Conservation (phyloP, 164 flowering plant species). For the Vitis cinerea region DNA sequence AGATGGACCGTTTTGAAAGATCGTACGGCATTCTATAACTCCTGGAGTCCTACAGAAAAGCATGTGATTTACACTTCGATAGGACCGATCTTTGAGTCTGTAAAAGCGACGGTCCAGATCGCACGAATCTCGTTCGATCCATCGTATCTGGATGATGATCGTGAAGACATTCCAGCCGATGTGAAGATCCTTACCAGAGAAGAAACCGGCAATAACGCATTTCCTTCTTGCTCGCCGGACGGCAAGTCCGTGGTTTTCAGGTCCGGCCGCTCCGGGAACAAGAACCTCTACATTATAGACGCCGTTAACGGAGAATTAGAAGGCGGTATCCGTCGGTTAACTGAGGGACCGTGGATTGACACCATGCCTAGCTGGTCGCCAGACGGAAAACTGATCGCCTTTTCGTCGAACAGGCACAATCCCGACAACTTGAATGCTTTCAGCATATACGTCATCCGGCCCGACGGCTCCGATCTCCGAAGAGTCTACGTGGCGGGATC, state of each 20-base stretch:
- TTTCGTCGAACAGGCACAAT: constrained; percentile 76
- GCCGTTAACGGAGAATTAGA: constrained; percentile 68
- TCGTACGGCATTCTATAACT: constrained; percentile 52
- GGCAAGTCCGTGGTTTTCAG: constrained; percentile 70
- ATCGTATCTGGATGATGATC: constrained; percentile 27
- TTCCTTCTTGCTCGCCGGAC: constrained; percentile 84
- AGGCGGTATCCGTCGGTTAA: constrained; percentile 63
- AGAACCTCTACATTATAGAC: constrained; percentile 71
- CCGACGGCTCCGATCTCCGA: constrained; percentile 54
- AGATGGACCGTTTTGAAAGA: constrained; percentile 55
- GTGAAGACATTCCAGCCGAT: constrained; percentile 36
- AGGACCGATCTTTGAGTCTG: constrained; percentile 67
- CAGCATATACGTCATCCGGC: constrained; percentile 43
- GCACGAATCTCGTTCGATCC: constrained; percentile 62
- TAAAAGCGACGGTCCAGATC: constrained; percentile 61
- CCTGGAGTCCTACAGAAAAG: constrained; percentile 62
- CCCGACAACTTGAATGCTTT: constrained; percentile 36
- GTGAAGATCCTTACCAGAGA: constrained; percentile 61
- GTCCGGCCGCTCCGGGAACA: constrained; percentile 78
- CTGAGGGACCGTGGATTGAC: constrained; percentile 86
- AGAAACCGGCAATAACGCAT: constrained; percentile 83
- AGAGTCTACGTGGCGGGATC: constrained; percentile 55
- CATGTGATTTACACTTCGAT: constrained; percentile 69
- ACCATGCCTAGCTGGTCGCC: constrained; percentile 97
- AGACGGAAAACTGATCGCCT: constrained; percentile 71